Conservation (phyloP, 176 grass and related monocot species). For the Tillandsia leiboldiana region DNA sequence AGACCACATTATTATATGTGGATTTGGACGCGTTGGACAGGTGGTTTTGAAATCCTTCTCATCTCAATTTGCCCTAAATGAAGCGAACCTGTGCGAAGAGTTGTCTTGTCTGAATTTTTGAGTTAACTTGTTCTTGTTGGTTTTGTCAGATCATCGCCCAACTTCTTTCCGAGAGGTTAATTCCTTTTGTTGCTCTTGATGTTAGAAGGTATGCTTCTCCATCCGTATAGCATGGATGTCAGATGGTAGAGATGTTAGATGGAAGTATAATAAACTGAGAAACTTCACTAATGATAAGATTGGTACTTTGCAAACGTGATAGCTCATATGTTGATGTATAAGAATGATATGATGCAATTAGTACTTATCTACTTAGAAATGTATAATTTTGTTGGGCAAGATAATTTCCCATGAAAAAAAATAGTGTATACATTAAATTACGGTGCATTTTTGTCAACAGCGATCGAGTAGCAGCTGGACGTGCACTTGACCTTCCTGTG, state of each 20-base stretch:
- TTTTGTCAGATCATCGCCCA: slow-evolving; percentile 72
- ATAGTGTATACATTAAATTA: slow-evolving; percentile 5
- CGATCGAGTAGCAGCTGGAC: slow-evolving; percentile 85
- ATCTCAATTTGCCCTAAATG: background rate
- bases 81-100: too few relatives aligned
- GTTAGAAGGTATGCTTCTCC: slow-evolving; percentile 60
- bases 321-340: too few relatives aligned
- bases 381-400: too few relatives aligned
- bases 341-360: too few relatives aligned
- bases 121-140: background rate
- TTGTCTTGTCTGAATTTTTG: background rate
- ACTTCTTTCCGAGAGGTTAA: slow-evolving; percentile 89
- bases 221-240: background rate
- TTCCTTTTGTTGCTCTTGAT: slow-evolving; percentile 97
- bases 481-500: slow-evolving; percentile 85
- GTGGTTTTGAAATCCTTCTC: slow-evolving; percentile 32
- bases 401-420: too few relatives aligned
- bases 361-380: too few relatives aligned
- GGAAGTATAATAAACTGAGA: background rate
- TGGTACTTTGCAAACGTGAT: too few relatives aligned
- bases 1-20: slow-evolving; percentile 98
- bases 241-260: background rate
- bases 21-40: slow-evolving; percentile 98
- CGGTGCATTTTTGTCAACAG: slow-evolving; percentile 34
- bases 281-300: too few relatives aligned